Conservation (phyloP, 2,329 filamentous ascomycete species). For the Coniochaeta prunicola region DNA sequence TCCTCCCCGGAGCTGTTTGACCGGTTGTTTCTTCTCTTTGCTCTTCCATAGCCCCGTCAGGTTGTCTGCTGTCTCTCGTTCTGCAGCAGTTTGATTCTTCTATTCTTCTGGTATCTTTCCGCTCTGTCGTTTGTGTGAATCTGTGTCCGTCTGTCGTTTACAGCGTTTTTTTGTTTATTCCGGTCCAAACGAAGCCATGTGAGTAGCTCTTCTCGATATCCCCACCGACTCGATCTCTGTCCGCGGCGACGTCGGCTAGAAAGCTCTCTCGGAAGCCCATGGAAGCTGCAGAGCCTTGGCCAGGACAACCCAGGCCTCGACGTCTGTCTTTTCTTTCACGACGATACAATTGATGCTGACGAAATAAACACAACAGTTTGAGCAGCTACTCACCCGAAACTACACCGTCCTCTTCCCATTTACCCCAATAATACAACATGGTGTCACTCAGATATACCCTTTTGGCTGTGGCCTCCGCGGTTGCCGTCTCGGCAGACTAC, state of each 20-base stretch:
- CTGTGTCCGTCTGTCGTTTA: background rate
- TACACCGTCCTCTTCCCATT: background rate
- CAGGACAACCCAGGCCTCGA: background rate
- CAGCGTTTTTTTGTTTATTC: background rate
- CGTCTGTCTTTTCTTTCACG: background rate
- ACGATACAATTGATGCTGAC: background rate
- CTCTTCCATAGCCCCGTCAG: background rate
- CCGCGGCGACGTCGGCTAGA: background rate
- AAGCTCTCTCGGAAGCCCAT: background rate
- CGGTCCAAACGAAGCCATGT: background rate
- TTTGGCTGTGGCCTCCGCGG: conserved; percentile 45
- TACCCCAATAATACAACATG: conserved; percentile 34
- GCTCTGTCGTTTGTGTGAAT: background rate
- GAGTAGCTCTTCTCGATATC: conserved; percentile 1
- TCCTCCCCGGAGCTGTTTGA: background rate
- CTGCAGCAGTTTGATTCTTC: background rate
- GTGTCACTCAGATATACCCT: conserved; percentile 44
- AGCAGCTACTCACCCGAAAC: background rate
- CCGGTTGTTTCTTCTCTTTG: background rate
- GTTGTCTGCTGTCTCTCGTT: conserved; percentile 1
- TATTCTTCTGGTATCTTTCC: background rate
- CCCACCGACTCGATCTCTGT: background rate
- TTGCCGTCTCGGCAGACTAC: conserved; percentile 51
- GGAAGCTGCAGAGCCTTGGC: background rate
- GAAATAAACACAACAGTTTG: background rate